A percentile compares a stretch with the other conserved stretches of the same genome.
Evolutionary conservation across 352 stramenopile genomes (phyloP).

Genomic region (Globisporangium perplexum): DNA sequence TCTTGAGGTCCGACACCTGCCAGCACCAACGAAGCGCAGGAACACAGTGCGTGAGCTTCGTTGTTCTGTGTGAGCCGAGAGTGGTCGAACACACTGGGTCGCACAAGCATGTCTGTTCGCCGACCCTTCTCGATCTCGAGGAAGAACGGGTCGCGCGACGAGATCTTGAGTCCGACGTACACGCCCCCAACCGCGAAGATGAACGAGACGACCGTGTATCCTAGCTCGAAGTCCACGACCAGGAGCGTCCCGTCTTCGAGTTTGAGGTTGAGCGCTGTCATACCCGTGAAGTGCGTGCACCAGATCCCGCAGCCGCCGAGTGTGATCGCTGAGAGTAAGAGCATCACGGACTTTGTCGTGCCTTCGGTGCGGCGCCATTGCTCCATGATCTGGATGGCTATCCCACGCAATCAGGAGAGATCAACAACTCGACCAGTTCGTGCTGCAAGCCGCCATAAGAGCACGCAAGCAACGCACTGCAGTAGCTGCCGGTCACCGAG

Average conservation of each 20-base stretch:
- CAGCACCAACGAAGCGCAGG: neutral
- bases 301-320: constrained; percentile 58
- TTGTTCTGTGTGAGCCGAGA: too few relatives aligned
- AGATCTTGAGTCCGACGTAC: constrained; percentile 45
- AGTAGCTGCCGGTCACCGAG: constrained; percentile 54
- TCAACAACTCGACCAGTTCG: neutral
- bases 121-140: constrained; percentile 42
- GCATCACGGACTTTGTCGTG: constrained; percentile 28
- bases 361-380: constrained; percentile 38
- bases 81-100: too few relatives aligned
- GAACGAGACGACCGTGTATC: constrained; percentile 48
- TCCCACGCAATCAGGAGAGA: neutral
- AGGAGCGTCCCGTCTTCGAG: constrained; percentile 31
- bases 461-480: constrained; percentile 29
- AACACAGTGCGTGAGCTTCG: too few relatives aligned
- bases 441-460: neutral
- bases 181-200: constrained; percentile 49
- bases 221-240: constrained; percentile 41
- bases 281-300: constrained; percentile 67
- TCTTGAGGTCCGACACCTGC: constrained; percentile 9
- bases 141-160: constrained; percentile 55
- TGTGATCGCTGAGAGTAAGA: constrained; percentile 30
- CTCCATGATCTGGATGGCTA: constrained; percentile 68
- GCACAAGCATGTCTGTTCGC: constrained; percentile 22
- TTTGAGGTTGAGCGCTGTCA: constrained; percentile 36